Evolutionary conservation across 257 asterid genomes (phyloP), one percentile per base, ranked within the genome.

Genomic region (Rhazya stricta): DNA sequence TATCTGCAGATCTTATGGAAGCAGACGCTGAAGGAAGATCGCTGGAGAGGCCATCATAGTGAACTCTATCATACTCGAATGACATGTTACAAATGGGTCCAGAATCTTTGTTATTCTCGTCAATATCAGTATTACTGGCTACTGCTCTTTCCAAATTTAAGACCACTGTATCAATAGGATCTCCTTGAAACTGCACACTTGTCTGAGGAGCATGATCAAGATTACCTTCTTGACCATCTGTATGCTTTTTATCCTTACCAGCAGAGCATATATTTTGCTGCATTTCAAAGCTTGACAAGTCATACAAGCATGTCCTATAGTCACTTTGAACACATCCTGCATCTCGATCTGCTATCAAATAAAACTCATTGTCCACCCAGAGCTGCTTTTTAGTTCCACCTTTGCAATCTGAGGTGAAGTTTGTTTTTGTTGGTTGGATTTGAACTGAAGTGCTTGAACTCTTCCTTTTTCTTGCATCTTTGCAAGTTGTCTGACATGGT

Each of bases 261-360:
- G 65, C 23, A 32, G 45, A 46, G 51, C 39, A 50, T 51, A 21
- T 54, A 46, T 16, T 27, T 70, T 71, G 76, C 57, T 36, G 83
- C 83, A 74, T 76, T 88, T 91, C 96, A 82, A 80, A 87, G 73
- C 15, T 45, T 9, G 89, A 84, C 81, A 86, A 65, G 63, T 87
- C 90, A 46, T 25, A 70, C 68, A 81, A 83, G 68, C 54, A 41
- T 23, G 69, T 46, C 70, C 84, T 81, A 51, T 79, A 73, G 69
- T 83, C 88, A 74, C 56, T 81, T 50, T 56, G 63, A 70, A 19
- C 32, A 56, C 8, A 50, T 57, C 61, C 78, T 75, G 65, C 65
- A 36, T 79, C 83, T 76, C 84, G 71, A 57, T 69, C 51, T 10
- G 82, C 57, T 83, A 86, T 77, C 82, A 86, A 67, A 80, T 41